These are phyloP conservation scores for Diaporthe caulivora DNA, from an alignment of 2,329 filamentous ascomycete genomes.

Conservation along the genomic window DNA sequence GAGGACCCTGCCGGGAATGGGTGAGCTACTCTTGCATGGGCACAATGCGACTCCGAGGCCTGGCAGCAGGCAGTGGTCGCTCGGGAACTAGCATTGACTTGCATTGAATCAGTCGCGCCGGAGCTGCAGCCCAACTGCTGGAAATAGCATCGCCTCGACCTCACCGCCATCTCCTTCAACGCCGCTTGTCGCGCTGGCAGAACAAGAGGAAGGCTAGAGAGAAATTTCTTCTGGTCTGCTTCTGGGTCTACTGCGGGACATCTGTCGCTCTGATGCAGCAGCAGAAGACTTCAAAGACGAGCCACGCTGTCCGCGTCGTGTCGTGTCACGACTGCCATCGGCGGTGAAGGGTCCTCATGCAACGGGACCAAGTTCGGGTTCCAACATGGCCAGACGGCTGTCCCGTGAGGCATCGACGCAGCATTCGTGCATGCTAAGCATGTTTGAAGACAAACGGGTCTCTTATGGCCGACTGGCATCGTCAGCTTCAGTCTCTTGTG, in stretches of 20 bases:
- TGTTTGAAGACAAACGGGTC: not conserved
- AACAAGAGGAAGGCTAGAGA: constrained; percentile 12
- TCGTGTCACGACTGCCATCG: constrained; percentile 1
- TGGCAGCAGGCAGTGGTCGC: constrained; percentile 12
- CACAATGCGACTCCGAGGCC: constrained; percentile 25
- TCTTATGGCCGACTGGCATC: constrained; percentile 3
- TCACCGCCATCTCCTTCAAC: constrained; percentile 36
- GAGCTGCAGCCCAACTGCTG: constrained; percentile 18
- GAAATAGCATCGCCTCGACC: constrained; percentile 27
- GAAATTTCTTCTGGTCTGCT: constrained; percentile 11
- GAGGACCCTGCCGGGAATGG: constrained; percentile 8
- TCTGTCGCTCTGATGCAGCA: constrained; percentile 12
- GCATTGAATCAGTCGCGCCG: constrained; percentile 21
- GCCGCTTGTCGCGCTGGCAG: constrained; percentile 35
- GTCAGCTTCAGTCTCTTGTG: constrained; percentile 1
- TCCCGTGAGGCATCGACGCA: constrained; percentile 16
- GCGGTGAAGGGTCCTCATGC: constrained; percentile 18
- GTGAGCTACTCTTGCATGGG: constrained; percentile 30
- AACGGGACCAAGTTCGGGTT: not conserved
- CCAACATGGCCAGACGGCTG: constrained; percentile 16
- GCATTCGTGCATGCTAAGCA: not conserved
- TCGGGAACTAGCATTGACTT: constrained; percentile 22
- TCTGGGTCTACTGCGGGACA: constrained; percentile 24
- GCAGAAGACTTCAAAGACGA: not conserved
- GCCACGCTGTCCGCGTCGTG: constrained; percentile 10